Evolutionary conservation across 768 basidiomycete species (phyloP), one percentile per base, ranked within the genome.

Genomic region (Amanita phalloides): DNA sequence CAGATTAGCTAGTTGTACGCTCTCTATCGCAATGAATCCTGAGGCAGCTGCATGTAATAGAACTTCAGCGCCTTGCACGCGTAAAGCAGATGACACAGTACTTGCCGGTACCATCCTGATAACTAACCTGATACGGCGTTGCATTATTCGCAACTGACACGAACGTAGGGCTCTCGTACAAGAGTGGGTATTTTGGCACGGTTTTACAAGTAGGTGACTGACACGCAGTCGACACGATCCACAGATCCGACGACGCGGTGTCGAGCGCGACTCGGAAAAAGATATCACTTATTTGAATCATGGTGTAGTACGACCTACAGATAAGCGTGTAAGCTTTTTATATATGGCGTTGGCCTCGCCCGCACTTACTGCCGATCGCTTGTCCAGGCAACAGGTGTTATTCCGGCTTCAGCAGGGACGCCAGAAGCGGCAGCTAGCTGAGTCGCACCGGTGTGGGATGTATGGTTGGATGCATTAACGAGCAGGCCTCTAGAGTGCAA

Each of bases 221-320:
- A 64, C 88, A 90, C 3, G 59, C 71, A 6, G 85, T 81, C 13
- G 86, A 83, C 41, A 78, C 60, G 17, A 90, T 55, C 86, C 86
- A 90, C 10, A 85, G 65, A 67, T 83, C 82, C 13, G 83, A 70
- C 6, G 86, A 89, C 14, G 73, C 88, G 1, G 87, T 90, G 61
- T 90, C 88, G 41, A 90, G 67, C 0, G 78, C 79, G 17, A 81
- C 78, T 13, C 86, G 81, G 57, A 88, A 83, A 58, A 67, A 77
- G 51, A 86, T 76, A 51, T 70, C 68, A 30, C 86, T 88, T 25
- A 74, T 68, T 55, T 75, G 64, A 52, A 89, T 72, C 37, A 84
- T 64, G 17, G 76, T 67, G 57, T 76, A 88, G 60, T 87, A 90
- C 2, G 86, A 80, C 59, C 87, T 89, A 49, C 60, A 42, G 25